Percentiles rank a stretch among this genome's conserved stretches.
Evolutionary conservation across 176 grass and related monocot species (phyloP).

Genomic region (Carex littledalei): DNA sequence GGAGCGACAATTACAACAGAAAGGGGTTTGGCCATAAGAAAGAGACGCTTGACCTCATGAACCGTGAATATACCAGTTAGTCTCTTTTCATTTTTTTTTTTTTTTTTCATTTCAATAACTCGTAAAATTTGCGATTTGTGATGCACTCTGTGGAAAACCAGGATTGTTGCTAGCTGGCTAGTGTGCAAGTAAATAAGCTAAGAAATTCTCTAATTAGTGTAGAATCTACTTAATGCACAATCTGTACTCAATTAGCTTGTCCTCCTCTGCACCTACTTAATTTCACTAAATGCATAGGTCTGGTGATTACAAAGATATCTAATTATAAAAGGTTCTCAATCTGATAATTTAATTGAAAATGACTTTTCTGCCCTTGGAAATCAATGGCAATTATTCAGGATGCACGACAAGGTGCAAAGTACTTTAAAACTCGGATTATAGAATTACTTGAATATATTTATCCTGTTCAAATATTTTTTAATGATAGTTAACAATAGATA

Average conservation of each 20-base stretch:
- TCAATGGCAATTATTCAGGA: background rate
- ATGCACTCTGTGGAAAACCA: background rate
- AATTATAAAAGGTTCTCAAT: background rate
- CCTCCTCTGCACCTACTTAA: background rate
- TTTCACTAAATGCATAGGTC: background rate
- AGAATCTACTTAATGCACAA: background rate
- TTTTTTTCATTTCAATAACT: background rate
- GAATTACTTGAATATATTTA: background rate
- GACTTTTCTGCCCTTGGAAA: background rate
- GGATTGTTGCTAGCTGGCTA: too few species aligned
- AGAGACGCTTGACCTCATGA: slow-evolving; percentile 94
- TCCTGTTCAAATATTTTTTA: background rate
- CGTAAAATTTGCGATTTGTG: background rate
- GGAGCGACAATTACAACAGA: slow-evolving; percentile 97
- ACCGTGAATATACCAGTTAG: slow-evolving; percentile 90
- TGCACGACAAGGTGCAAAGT: background rate
- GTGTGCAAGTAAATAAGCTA: background rate
- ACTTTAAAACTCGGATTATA: background rate
- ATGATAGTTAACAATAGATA: background rate
- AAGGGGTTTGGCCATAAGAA: slow-evolving; percentile 93
- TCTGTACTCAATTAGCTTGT: background rate
- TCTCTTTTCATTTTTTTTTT: background rate
- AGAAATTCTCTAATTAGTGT: background rate
- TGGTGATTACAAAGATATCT: background rate
- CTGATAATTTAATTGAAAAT: background rate